These are phyloP conservation scores for Fonsecaea pedrosoi DNA, from an alignment of 2,329 filamentous ascomycete genomes.

Conservation along the genomic window DNA sequence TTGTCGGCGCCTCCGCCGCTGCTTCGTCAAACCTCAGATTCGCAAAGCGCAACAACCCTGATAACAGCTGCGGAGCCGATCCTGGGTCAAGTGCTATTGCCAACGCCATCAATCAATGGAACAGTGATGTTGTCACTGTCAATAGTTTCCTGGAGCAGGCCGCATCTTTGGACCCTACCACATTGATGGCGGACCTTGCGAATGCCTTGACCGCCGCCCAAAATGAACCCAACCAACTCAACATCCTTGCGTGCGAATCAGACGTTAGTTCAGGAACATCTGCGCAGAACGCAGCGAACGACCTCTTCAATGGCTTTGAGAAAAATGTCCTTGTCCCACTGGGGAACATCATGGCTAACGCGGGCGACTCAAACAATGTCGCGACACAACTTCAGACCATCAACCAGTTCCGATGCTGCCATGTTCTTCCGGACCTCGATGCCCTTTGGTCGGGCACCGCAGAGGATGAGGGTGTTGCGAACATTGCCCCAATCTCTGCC, in stretches of 20 bases:
- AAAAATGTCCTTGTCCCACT: slow-evolving; percentile 22
- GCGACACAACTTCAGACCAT: slow-evolving; percentile 16
- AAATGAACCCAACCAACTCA: slow-evolving; percentile 25
- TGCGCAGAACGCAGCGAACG: slow-evolving; percentile 21
- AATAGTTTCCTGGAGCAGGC: slow-evolving; percentile 27
- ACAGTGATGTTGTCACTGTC: slow-evolving; percentile 28
- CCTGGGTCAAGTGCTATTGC: slow-evolving; percentile 16
- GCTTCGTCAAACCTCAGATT: slow-evolving; percentile 23
- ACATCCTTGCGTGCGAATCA: slow-evolving; percentile 20
- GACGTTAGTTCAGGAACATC: slow-evolving; percentile 14
- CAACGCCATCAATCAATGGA: slow-evolving; percentile 29
- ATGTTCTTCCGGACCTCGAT: slow-evolving; percentile 26
- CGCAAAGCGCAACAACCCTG: slow-evolving; percentile 25
- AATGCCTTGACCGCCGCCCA: slow-evolving; percentile 14
- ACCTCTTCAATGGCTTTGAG: slow-evolving; percentile 19
- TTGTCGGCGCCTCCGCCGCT: slow-evolving; percentile 23
- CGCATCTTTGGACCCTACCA: slow-evolving; percentile 12
- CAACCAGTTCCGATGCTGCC: slow-evolving; percentile 30
- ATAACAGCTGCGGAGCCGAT: slow-evolving; percentile 19
- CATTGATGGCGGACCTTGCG: slow-evolving; percentile 11
- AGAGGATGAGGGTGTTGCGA: slow-evolving; percentile 24
- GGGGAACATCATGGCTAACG: slow-evolving; percentile 18
- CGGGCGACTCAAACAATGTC: slow-evolving; percentile 15
- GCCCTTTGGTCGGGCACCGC: slow-evolving; percentile 21
- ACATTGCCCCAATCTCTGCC: slow-evolving; percentile 13